Evolutionary conservation across 441 rosid genomes (phyloP), one percentile per base, ranked within the genome.

Genomic region (Erysimum pusillum): DNA sequence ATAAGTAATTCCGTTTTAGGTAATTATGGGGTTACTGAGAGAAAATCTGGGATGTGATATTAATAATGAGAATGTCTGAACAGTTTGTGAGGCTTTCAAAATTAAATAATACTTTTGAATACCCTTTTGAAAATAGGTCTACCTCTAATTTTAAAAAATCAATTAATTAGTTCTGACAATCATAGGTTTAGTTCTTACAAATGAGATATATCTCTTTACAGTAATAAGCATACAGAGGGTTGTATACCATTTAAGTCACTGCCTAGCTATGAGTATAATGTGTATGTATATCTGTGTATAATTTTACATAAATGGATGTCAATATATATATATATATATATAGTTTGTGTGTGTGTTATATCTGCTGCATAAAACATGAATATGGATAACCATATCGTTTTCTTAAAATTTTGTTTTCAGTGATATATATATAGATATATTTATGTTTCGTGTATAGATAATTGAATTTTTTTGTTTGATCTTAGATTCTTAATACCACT

Each of bases 221-320:
- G 74, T 67, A 78, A 65, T 22, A 25, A 59, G 7, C 77, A 72
- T 25, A 72, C 28, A 72, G 73, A 77, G 14, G 68, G 25, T 65
- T 66, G 28, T 51, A 77, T 65, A 71, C 77, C 76, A 77, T 71
- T 77, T 58, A 71, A 71, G 73, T 71, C 60, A 32, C 56, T 64
- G 18, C 52, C 67, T 44, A 61, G 22, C 22, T 54, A 9, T 39
- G 44, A 25, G 4, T 58, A 2, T 52, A 25, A 25, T 22, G 25
- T 22, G 42, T 63, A 3, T 60, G 8, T 58, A 9, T 12, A 36
- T 60, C 9, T 69, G 0, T 38, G 51, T 39, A 31, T 48, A 13
- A 42, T 61, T 42, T 53, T 45, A 48, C 67, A 71, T 11, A 41
- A 25, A 53, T 13, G 11, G 10, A 59, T 67, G 9, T 39, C 53